phyloP scores from a whole-genome alignment of 306 rosid genomes.

The Astragalus membranaceus region DNA sequence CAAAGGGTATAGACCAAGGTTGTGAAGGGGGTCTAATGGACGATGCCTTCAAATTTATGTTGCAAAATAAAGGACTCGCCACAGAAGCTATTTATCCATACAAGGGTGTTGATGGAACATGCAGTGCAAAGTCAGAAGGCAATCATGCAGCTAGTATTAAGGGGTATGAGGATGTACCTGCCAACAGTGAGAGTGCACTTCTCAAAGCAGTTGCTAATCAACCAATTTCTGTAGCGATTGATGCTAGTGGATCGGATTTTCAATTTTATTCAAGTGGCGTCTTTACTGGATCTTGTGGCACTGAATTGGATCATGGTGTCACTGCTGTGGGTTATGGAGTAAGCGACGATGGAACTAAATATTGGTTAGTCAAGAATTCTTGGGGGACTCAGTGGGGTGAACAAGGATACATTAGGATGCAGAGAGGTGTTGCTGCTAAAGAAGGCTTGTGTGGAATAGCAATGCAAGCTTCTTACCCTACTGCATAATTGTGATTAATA shows the following conservation, averaged over 20 bases:
- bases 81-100: constrained; percentile 27
- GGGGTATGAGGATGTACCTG: constrained; percentile 29
- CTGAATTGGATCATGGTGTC: constrained; percentile 33
- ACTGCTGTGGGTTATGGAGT: constrained; percentile 30
- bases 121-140: neutral
- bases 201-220: constrained; percentile 32
- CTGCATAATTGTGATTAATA: neutral
- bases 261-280: constrained; percentile 25
- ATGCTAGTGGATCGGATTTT: constrained; percentile 28
- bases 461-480: constrained; percentile 30
- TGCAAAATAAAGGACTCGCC: constrained; percentile 22
- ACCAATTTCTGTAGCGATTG: constrained; percentile 34
- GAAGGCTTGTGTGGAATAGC: constrained; percentile 35
- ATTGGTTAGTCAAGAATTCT: constrained; percentile 34
- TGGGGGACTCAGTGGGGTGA: constrained; percentile 34
- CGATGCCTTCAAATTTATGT: constrained; percentile 31
- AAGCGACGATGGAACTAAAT: neutral
- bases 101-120: constrained; percentile 8
- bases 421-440: constrained; percentile 16
- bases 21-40: constrained; percentile 32
- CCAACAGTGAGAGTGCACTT: constrained; percentile 25
- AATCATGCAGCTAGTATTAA: constrained; percentile 24
- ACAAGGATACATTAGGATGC: constrained; percentile 32
- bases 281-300: constrained; percentile 16
- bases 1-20: constrained; percentile 26